Percentiles rank a stretch among this genome's conserved stretches.
Conservation (phyloP, 148 eudicot genomes). For the Rhododendron vialii region DNA sequence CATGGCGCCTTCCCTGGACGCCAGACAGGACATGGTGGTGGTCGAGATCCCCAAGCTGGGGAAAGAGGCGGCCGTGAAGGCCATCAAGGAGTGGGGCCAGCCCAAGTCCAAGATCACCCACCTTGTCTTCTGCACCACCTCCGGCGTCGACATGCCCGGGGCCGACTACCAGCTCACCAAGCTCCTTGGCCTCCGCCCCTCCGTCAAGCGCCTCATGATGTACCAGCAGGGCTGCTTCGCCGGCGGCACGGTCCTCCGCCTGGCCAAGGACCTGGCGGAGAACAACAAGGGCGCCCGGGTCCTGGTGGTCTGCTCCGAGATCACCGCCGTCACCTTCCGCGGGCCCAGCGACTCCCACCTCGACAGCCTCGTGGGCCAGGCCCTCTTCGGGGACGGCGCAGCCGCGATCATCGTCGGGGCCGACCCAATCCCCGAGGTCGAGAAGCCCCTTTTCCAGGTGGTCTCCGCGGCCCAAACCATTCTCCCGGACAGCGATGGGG, state of each 20-base stretch:
- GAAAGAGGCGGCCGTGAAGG: conserved; percentile 19
- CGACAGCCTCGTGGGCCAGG: conserved; percentile 21
- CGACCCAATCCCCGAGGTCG: conserved; percentile 11
- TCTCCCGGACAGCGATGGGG: conserved; percentile 18
- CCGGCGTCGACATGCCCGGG: conserved; percentile 29
- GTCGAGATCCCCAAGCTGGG: conserved; percentile 21
- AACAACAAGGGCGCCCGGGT: conserved; percentile 26
- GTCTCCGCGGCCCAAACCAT: conserved; percentile 25
- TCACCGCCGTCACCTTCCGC: conserved; percentile 16
- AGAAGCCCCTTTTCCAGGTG: conserved; percentile 21
- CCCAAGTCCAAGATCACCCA: conserved; percentile 29
- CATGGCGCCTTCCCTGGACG: conserved; percentile 22
- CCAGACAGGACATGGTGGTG: conserved; percentile 27
- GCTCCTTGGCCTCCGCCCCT: conserved; percentile 26
- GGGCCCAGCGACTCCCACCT: conserved; percentile 22
- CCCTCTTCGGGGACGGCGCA: conserved; percentile 24
- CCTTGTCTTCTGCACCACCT: conserved; percentile 24
- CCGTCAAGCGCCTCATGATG: conserved; percentile 28
- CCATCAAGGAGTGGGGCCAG: conserved; percentile 26
- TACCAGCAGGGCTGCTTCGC: conserved; percentile 31
- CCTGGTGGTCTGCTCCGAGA: conserved; percentile 21
- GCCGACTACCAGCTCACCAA: conserved; percentile 30
- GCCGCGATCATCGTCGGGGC: conserved; percentile 21
- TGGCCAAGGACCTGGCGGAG: conserved; percentile 29
- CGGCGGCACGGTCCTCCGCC: conserved; percentile 21